phyloP scores from a whole-genome alignment of 441 rosid species.

The Isatis lusitanica region DNA sequence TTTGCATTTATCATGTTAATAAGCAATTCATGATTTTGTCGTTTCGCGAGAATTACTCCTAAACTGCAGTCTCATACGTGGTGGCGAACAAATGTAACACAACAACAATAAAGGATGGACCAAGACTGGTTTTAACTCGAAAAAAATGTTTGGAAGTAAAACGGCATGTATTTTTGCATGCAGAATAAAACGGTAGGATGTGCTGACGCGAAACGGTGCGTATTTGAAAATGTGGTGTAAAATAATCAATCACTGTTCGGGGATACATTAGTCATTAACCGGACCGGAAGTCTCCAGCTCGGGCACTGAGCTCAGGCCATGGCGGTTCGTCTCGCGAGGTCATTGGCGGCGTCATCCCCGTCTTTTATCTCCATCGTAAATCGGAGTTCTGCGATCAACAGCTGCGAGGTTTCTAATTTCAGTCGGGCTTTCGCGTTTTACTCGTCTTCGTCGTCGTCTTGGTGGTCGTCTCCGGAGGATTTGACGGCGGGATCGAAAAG shows the following conservation, averaged over 20 bases:
- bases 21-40: neutral
- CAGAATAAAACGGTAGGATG: neutral
- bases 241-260: neutral
- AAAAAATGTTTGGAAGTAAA: neutral
- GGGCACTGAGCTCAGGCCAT: constrained; percentile 39
- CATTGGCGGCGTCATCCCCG: constrained; percentile 28
- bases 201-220: neutral
- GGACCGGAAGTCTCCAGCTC: neutral
- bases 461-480: constrained; percentile 37
- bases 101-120: too few relatives aligned
- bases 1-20: neutral
- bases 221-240: neutral
- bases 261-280: neutral
- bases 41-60: neutral
- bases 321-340: constrained; percentile 52
- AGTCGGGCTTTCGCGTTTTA: constrained; percentile 39
- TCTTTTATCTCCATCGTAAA: neutral
- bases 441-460: constrained; percentile 46
- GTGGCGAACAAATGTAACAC: neutral
- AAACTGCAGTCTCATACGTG: neutral
- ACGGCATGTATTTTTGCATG: neutral
- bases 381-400: constrained; percentile 7
- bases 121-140: neutral
- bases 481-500: constrained; percentile 42
- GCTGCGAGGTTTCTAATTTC: constrained; percentile 16